These are phyloP conservation scores for Sporothrix schenckii DNA, from an alignment of 2,329 filamentous ascomycete species.

Conservation along the genomic window DNA sequence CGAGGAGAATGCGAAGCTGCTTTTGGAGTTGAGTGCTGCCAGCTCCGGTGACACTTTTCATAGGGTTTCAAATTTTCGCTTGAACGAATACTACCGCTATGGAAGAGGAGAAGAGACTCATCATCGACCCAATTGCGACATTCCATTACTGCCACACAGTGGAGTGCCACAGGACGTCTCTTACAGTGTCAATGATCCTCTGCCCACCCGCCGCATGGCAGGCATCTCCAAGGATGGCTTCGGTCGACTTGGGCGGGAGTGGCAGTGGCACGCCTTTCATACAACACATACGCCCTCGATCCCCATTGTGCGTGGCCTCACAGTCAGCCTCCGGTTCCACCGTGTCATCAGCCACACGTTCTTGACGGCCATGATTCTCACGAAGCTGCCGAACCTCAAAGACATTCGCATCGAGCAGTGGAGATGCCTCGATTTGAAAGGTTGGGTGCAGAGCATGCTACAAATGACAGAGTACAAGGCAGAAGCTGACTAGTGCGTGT, in stretches of 20 bases:
- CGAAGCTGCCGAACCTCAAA: background rate
- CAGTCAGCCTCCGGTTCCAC: background rate
- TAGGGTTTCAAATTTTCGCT: background rate
- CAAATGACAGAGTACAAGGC: too few relatives aligned
- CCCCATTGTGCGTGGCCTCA: background rate
- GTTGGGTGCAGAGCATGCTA: background rate
- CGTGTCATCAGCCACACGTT: conserved; percentile 6
- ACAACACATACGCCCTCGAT: background rate
- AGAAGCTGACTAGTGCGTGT: background rate
- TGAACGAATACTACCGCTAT: background rate
- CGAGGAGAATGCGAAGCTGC: background rate
- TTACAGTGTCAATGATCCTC: background rate
- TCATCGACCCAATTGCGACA: background rate
- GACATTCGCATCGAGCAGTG: conserved; percentile 14
- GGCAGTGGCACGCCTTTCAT: background rate
- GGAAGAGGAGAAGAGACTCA: background rate
- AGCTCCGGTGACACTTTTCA: background rate
- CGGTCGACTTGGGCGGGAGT: background rate
- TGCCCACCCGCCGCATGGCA: background rate
- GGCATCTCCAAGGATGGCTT: background rate
- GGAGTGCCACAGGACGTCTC: background rate
- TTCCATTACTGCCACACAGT: background rate
- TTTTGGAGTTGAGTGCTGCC: conserved; percentile 6
- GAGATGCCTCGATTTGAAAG: background rate
- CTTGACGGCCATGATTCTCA: background rate